Conservation (phyloP, 1,139 yeast species). For the Geotrichum restrictum region DNA sequence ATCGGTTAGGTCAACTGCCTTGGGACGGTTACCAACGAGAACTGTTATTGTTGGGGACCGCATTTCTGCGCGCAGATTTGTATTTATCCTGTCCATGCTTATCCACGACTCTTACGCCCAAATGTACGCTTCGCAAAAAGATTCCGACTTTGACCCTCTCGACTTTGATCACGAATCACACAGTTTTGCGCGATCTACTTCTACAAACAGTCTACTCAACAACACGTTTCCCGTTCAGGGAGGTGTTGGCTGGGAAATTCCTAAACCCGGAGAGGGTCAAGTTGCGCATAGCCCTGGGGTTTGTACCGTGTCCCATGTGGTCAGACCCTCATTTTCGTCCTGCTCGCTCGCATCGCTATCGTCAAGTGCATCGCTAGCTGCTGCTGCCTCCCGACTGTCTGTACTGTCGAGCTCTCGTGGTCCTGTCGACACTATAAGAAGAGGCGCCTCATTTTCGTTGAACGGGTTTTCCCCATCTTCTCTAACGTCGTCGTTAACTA, state of each 20-base stretch:
- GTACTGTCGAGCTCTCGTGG: conserved; percentile 1
- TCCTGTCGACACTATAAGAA: background rate
- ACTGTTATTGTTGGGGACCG: conserved; percentile 31
- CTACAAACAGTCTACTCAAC: background rate
- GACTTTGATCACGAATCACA: conserved; percentile 8
- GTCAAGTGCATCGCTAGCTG: conserved; percentile 18
- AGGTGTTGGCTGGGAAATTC: conserved; percentile 33
- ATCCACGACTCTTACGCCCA: conserved; percentile 21
- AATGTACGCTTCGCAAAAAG: background rate
- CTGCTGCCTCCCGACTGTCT: background rate
- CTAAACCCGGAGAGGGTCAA: conserved; percentile 22
- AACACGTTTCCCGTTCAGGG: conserved; percentile 13
- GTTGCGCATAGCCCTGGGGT: conserved; percentile 25
- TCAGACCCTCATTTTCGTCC: conserved; percentile 30
- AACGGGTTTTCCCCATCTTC: background rate
- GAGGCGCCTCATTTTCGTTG: background rate
- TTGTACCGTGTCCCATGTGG: conserved; percentile 31
- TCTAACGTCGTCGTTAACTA: background rate
- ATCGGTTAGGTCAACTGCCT: conserved; percentile 11
- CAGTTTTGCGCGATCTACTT: conserved; percentile 4
- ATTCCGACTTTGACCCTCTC: background rate
- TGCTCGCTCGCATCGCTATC: conserved; percentile 21
- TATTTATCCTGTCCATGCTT: conserved; percentile 31
- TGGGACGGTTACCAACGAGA: conserved; percentile 25
- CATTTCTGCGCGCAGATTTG: conserved; percentile 27